Percentiles rank a stretch among this genome's conserved stretches.
These are phyloP conservation scores for Tubosaeta sp. DNA, from an alignment of 768 basidiomycete genomes.

Conservation along the genomic window DNA sequence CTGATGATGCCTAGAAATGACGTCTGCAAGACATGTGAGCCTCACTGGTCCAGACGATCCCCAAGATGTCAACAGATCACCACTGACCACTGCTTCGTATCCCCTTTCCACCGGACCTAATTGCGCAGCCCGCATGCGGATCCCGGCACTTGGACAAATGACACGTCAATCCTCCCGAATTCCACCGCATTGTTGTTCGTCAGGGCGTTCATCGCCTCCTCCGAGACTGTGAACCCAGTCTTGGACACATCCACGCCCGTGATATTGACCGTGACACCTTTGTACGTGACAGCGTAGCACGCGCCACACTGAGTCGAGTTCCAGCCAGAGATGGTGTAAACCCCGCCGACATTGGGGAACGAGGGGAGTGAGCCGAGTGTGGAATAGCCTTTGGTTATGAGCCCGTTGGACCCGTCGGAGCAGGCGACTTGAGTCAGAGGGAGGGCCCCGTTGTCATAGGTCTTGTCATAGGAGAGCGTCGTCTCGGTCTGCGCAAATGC, in stretches of 20 bases:
- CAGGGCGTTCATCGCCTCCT: constrained; percentile 25
- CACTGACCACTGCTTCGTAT: background rate
- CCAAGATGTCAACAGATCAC: background rate
- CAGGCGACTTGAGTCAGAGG: constrained; percentile 33
- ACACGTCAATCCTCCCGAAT: constrained; percentile 19
- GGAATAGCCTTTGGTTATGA: constrained; percentile 30
- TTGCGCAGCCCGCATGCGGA: constrained; percentile 1
- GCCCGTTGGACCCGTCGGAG: constrained; percentile 36
- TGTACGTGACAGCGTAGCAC: constrained; percentile 30
- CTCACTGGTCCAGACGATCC: background rate
- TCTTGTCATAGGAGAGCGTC: constrained; percentile 35
- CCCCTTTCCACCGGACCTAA: background rate
- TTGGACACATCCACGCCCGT: constrained; percentile 51
- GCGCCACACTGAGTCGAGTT: constrained; percentile 25
- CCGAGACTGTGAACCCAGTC: constrained; percentile 36
- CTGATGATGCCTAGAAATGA: background rate
- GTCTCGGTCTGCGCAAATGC: constrained; percentile 18
- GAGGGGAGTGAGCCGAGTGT: constrained; percentile 36
- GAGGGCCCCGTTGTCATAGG: constrained; percentile 30
- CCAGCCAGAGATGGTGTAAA: constrained; percentile 17
- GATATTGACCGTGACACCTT: constrained; percentile 40
- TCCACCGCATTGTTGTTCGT: constrained; percentile 9
- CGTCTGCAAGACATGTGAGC: constrained; percentile 3
- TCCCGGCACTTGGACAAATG: background rate
- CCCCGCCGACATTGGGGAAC: constrained; percentile 37